Base-by-base conservation (phyloP, 225 moss, liverwort and hornwort species). In the Pleurozium schreberi region DNA sequence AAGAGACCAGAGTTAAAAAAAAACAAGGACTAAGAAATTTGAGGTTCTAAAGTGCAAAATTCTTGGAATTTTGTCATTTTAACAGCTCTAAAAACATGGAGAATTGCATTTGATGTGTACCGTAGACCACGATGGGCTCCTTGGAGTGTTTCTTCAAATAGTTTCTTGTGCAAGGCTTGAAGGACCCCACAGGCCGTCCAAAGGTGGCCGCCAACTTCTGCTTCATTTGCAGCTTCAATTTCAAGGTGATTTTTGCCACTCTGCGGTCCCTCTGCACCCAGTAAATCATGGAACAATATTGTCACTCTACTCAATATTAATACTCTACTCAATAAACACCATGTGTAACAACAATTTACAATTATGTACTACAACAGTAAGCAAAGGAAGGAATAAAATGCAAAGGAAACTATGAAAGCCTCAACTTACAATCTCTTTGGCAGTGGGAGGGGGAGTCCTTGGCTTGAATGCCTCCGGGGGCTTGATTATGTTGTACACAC, bases 61-160 rank as follows among this genome's bases (percentile, higher is more conserved):
- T 76, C 15, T 1, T 79, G 5, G 4, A 22, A 34, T 43, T 79
- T 87, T 79, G 8, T 34, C 31, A 65, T 23, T 34, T 25, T 13
- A 12, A 42, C 12, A 2, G 67, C 43, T 20, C 40, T 64, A 15
- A 43, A 14, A 11, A 65, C 30, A n/a, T 17, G 16, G 8, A 64
- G 42, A 57, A 65, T 31, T 52, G 17, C 76, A 8, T 33, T 4
- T 5, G 40, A 23, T 57, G 27, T 58, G 25, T 87, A 80, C 98
- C 94, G 12, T 94, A 96, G 18, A 88, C 42, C 47, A 97, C 85
- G 11, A 80, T 63, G 34, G 96, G 98, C 82, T 97, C 97, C 81
- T 96, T 98, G 11, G 96, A 95, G 68, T 98, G 96, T 80, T 98
- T 97, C 84, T 86, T 97, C 91, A 98, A 85, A 75, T 95, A 98